Percentiles rank a stretch among this genome's conserved stretches.
These are phyloP conservation scores for Paratrimastix pyriformis DNA, from an alignment of 78 protist species.

Conservation along the genomic window DNA sequence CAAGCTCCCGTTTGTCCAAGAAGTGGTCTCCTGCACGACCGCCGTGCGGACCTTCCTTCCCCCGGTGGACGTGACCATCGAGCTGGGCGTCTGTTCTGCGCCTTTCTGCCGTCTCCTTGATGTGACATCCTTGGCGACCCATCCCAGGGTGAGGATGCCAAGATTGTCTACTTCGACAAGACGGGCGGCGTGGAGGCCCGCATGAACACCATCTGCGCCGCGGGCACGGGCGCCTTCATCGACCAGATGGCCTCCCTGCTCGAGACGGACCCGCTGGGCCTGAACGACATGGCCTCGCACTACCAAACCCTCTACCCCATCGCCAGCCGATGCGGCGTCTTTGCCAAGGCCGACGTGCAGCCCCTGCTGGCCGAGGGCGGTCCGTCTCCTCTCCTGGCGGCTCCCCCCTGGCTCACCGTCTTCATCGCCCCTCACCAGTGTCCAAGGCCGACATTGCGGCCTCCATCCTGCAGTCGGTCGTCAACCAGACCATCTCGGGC, in stretches of 20 bases:
- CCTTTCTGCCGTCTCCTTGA: too few relatives aligned
- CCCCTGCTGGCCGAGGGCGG: constrained; percentile 23
- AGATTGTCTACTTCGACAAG: constrained; percentile 5
- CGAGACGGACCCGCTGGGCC: not conserved
- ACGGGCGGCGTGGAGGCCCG: constrained; percentile 5
- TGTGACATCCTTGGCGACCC: too few relatives aligned
- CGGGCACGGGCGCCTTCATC: constrained; percentile 26
- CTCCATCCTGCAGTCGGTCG: constrained; percentile 30
- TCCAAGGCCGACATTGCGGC: constrained; percentile 23
- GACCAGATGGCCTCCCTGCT: constrained; percentile 21
- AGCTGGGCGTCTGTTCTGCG: too few relatives aligned
- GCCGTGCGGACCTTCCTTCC: not conserved
- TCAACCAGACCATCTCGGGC: constrained; percentile 28
- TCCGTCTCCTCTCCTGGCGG: too few relatives aligned
- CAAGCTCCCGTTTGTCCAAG: constrained; percentile 4
- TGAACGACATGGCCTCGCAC: not conserved
- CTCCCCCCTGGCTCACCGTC: too few relatives aligned
- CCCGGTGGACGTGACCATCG: constrained; percentile 18
- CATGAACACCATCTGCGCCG: constrained; percentile 28
- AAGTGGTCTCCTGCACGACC: constrained; percentile 10
- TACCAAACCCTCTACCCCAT: constrained; percentile 17
- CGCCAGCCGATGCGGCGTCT: constrained; percentile 27
- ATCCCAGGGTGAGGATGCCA: constrained; percentile 34
- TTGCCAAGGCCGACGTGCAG: constrained; percentile 30
- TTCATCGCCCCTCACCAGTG: too few relatives aligned